Evolutionary conservation across 768 basidiomycete species (phyloP), one percentile per base, ranked within the genome.

Genomic region (Boletus pseudopeckii): DNA sequence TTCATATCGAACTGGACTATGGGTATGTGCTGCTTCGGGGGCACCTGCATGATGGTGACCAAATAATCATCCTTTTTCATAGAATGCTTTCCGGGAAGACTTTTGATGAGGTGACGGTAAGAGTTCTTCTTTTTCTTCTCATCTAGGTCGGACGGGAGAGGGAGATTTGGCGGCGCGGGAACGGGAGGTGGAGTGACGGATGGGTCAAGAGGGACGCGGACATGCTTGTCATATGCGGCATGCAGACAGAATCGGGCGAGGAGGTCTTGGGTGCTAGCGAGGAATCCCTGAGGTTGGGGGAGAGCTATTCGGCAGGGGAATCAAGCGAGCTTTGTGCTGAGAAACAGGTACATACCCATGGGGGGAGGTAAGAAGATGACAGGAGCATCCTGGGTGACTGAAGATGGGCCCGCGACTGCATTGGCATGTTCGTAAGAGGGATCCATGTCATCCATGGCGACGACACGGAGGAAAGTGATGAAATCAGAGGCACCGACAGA

Each of bases 161-260:
- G 56, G 70, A 67, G 52, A 70, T 67, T 60, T 66, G 69, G 58
- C 44, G 61, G 66, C 54, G 67, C 64, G 36, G 64, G 62, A 22
- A 68, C 60, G 48, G 73, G 62, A 34, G 69, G 67, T 53, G 68
- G 45, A 58, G 52, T 33, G 15, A 20, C 52, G 44, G 61, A 46
- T 30, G 63, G 30, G 41, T 65, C 64, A 59, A 34, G 65, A 63
- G 74, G 72, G 11, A 82, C 79, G n/a, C 84, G 78, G 47, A 91
- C 90, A 63, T 91, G 86, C 64, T 84, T 87, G 73, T 90, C 85
- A 67, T 92, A 92, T n/a, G 87, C 83, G 10, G 83, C 61, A 46
- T 84, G 77, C 28, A 92, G 81, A 46, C 80, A 75, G 62, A 92
- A 88, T 55, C 85, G 84, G 42, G 80, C 75, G 52, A 92, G 77